Percentiles rank a stretch among this genome's conserved stretches.
Conservation (phyloP, 306 rosid species). For the Carpinus viminea region DNA sequence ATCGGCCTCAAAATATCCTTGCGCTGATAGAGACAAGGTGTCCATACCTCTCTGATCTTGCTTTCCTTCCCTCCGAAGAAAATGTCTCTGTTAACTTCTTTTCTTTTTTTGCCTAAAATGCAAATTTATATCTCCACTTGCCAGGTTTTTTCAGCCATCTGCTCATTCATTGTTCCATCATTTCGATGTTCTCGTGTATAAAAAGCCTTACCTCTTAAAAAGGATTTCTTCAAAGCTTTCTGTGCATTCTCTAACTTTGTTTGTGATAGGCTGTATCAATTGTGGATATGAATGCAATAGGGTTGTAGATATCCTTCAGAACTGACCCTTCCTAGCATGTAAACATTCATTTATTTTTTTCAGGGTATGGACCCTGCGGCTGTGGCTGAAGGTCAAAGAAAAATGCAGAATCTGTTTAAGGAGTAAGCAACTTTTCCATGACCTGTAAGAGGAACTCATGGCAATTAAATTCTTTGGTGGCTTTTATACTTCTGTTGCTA, state of each 20-base stretch:
- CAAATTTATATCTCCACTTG: too few relatives aligned
- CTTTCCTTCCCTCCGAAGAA: too few relatives aligned
- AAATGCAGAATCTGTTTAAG: conserved; percentile 37
- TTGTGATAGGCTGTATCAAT: neutral
- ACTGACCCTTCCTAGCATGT: neutral
- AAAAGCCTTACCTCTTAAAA: too few relatives aligned
- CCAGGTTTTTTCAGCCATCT: too few relatives aligned
- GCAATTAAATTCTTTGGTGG: neutral
- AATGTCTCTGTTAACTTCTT: too few relatives aligned
- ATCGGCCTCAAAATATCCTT: neutral
- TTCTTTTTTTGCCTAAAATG: too few relatives aligned
- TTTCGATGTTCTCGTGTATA: too few relatives aligned
- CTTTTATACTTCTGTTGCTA: neutral
- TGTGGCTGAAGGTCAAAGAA: conserved; percentile 42
- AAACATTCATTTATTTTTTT: neutral
- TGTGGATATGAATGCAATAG: neutral
- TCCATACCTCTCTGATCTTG: too few relatives aligned
- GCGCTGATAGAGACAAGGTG: neutral
- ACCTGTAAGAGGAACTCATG: neutral
- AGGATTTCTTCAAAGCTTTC: too few relatives aligned
- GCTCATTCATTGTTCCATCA: too few relatives aligned
- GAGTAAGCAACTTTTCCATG: conserved; percentile 40
- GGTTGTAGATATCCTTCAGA: neutral
- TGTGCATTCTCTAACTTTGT: neutral
- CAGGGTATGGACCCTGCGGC: conserved; percentile 51